A percentile compares a stretch with the other conserved stretches of the same genome.
Conservation (phyloP, 306 rosid genomes). For the Cucurbita moschata region DNA sequence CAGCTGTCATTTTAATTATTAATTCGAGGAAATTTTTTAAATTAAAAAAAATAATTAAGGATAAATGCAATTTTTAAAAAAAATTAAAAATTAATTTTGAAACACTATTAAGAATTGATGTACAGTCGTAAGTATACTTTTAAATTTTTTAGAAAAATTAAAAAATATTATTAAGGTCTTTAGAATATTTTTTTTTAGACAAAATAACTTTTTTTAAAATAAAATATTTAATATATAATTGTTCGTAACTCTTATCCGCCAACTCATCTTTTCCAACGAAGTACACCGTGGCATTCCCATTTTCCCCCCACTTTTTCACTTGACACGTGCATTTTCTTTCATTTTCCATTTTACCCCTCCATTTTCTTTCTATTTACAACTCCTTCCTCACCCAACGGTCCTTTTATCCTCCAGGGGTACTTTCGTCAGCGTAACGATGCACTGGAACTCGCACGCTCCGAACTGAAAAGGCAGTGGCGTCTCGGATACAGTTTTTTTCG, state of each 20-base stretch:
- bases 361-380: neutral
- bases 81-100: too few relatives aligned
- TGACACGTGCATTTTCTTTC: neutral
- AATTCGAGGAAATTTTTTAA: neutral
- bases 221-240: too few relatives aligned
- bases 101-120: too few relatives aligned
- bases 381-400: neutral
- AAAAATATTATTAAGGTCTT: too few relatives aligned
- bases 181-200: too few relatives aligned
- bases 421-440: neutral
- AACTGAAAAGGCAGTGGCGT: conserved; percentile 2
- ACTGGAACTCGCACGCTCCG: neutral
- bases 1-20: neutral
- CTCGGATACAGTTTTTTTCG: neutral
- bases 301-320: neutral
- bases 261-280: too few relatives aligned
- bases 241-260: too few relatives aligned
- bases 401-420: neutral
- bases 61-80: too few relatives aligned
- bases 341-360: neutral
- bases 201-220: too few relatives aligned
- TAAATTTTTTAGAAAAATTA: too few relatives aligned
- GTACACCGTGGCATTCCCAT: neutral
- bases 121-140: too few relatives aligned
- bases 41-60: neutral